phyloP scores from a whole-genome alignment of 495 filamentous ascomycete genomes.

The Cryomyces minteri region DNA sequence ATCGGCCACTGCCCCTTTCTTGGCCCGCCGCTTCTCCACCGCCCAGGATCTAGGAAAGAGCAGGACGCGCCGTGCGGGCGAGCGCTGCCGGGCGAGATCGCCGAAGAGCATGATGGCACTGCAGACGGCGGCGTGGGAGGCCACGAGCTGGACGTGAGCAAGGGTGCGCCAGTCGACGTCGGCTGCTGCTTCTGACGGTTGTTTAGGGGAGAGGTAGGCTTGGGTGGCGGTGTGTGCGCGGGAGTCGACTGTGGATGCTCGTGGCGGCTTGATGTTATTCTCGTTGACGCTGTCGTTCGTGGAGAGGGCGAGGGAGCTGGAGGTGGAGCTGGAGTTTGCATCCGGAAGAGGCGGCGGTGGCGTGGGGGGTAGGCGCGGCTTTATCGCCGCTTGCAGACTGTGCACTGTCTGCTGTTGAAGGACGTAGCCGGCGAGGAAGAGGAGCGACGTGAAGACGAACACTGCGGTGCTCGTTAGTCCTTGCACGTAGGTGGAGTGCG shows the following conservation, averaged over 20 bases:
- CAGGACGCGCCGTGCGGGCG: conserved; percentile 23
- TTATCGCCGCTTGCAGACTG: conserved; percentile 39
- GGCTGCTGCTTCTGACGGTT: conserved; percentile 1
- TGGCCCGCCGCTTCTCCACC: conserved; percentile 4
- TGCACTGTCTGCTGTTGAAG: conserved; percentile 52
- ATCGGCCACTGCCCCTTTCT: conserved; percentile 10
- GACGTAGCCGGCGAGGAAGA: conserved; percentile 55
- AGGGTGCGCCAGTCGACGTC: conserved; percentile 19
- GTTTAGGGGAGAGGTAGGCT: conserved; percentile 1
- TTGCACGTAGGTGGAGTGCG: neutral
- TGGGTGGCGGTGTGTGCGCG: neutral
- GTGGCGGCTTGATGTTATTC: too few species aligned
- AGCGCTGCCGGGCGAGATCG: conserved; percentile 22
- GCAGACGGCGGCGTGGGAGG: conserved; percentile 24
- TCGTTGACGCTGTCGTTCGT: too few species aligned
- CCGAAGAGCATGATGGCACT: conserved; percentile 27
- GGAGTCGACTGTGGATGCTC: too few species aligned
- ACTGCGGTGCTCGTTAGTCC: conserved; percentile 9
- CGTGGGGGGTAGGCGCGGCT: conserved; percentile 19
- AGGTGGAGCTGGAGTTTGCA: too few species aligned
- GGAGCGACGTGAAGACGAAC: conserved; percentile 39
- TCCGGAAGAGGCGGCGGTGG: too few species aligned
- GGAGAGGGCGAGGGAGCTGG: too few species aligned
- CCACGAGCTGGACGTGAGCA: conserved; percentile 26
- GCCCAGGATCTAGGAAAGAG: conserved; percentile 27